These are phyloP conservation scores for Pterocarpus macrocarpus DNA, from an alignment of 306 rosid genomes.

Conservation along the genomic window DNA sequence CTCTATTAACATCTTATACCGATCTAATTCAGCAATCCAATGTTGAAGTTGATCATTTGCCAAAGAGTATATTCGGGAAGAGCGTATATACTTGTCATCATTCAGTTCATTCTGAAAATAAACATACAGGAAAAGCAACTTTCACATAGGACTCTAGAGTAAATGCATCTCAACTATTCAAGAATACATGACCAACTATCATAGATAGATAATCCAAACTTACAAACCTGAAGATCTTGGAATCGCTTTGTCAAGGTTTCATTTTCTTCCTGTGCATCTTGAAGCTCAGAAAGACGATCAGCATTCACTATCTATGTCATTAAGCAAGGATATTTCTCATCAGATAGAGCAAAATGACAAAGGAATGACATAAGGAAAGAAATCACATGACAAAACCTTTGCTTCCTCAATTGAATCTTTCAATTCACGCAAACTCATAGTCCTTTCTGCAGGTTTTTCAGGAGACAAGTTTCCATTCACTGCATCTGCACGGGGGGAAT, in stretches of 20 bases:
- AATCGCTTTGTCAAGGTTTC: slow-evolving; percentile 70
- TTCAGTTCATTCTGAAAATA: slow-evolving; percentile 76
- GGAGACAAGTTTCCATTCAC: slow-evolving; percentile 87
- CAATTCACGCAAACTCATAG: slow-evolving; percentile 76
- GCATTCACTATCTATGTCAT: slow-evolving; percentile 75
- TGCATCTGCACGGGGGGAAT: slow-evolving; percentile 57
- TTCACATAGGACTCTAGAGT: slow-evolving; percentile 27
- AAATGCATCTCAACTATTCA: slow-evolving; percentile 23
- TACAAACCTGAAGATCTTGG: slow-evolving; percentile 86
- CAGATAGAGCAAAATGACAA: slow-evolving; percentile 31
- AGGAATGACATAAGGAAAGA: slow-evolving; percentile 28
- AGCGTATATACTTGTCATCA: slow-evolving; percentile 81
- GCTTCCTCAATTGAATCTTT: slow-evolving; percentile 94
- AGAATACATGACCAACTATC: slow-evolving; percentile 38
- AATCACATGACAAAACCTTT: slow-evolving; percentile 61
- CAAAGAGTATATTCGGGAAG: slow-evolving; percentile 76
- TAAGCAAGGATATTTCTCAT: slow-evolving; percentile 33
- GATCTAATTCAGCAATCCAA: slow-evolving; percentile 82
- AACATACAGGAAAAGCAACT: slow-evolving; percentile 34
- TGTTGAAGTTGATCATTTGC: slow-evolving; percentile 91
- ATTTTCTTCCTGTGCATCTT: slow-evolving; percentile 80
- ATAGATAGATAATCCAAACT: slow-evolving; percentile 34
- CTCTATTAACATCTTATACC: slow-evolving; percentile 68
- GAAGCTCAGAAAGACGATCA: slow-evolving; percentile 83
- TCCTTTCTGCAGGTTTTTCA: slow-evolving; percentile 76